Conservation (phyloP, 768 basidiomycete genomes). For the Podaxis pistillaris region DNA sequence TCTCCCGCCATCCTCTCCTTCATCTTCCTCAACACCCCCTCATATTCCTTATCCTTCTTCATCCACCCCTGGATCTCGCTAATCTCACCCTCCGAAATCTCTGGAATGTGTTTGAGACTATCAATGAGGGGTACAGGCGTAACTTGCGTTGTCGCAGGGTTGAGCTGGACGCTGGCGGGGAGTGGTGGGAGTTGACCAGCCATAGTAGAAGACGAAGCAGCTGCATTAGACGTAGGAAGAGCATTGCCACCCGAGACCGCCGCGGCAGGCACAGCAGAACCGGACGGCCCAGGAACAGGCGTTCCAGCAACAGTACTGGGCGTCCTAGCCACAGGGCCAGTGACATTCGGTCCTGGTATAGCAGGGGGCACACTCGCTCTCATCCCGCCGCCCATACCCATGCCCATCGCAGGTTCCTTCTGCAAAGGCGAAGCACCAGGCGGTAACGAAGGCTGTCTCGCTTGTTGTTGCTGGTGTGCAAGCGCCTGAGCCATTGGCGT, state of each 20-base stretch:
- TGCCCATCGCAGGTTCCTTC: conserved; percentile 7
- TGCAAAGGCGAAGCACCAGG: conserved; percentile 7
- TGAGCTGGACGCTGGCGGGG: conserved; percentile 44
- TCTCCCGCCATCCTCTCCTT: conserved; percentile 53
- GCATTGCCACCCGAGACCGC: conserved; percentile 8
- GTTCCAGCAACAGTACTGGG: conserved; percentile 1
- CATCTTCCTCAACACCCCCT: conserved; percentile 46
- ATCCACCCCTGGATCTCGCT: conserved; percentile 59
- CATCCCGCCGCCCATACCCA: conserved; percentile 15
- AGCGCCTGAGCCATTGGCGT: conserved; percentile 4
- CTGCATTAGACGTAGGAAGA: neutral
- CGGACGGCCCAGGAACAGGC: conserved; percentile 5
- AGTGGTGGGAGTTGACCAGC: conserved; percentile 30
- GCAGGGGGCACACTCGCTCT: conserved; percentile 10
- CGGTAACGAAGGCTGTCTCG: conserved; percentile 14
- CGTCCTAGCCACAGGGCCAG: conserved; percentile 2
- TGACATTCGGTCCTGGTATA: conserved; percentile 5
- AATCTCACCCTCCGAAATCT: conserved; percentile 51
- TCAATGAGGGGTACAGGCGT: conserved; percentile 58
- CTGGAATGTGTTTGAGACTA: conserved; percentile 52
- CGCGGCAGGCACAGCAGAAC: neutral
- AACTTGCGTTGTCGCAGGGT: conserved; percentile 58
- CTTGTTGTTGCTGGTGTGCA: conserved; percentile 14
- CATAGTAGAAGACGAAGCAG: conserved; percentile 15
- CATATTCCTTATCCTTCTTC: conserved; percentile 58